These are phyloP conservation scores for Chlamydomonas schloesseri DNA, from an alignment of 139 green algal genomes.

Conservation along the genomic window DNA sequence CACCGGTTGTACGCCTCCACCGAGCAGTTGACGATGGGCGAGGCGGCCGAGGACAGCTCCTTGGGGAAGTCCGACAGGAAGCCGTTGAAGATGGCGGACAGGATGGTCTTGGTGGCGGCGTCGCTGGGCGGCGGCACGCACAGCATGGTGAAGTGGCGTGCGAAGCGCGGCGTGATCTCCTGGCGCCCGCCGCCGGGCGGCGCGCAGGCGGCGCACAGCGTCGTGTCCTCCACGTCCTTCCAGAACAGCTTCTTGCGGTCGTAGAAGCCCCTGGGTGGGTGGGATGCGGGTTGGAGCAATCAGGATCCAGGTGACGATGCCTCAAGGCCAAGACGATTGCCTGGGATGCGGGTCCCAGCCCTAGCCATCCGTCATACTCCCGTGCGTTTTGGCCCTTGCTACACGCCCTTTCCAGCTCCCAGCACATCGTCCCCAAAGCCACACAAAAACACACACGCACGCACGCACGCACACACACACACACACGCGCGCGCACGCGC, in stretches of 20 bases:
- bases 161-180: conserved; percentile 81
- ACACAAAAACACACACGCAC: no score
- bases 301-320: no score
- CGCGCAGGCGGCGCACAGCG: conserved; percentile 78
- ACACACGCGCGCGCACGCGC: no score
- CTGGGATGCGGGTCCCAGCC: no score
- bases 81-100: conserved; percentile 81
- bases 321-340: no score
- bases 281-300: background rate
- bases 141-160: conserved; percentile 89
- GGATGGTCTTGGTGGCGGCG: conserved; percentile 80
- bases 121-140: conserved; percentile 76
- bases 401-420: no score
- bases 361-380: no score
- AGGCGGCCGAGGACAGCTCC: conserved; percentile 61
- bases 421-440: no score
- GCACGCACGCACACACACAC: no score
- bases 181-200: conserved; percentile 83
- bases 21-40: conserved; percentile 74
- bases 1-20: conserved; percentile 80
- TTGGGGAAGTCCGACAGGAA: conserved; percentile 79
- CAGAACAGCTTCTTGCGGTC: conserved; percentile 90
- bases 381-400: no score
- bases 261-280: conserved; percentile 75
- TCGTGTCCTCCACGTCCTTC: conserved; percentile 90